Evolutionary conservation across 2,329 filamentous ascomycete species (phyloP).

Genomic region (Hortaea werneckii): DNA sequence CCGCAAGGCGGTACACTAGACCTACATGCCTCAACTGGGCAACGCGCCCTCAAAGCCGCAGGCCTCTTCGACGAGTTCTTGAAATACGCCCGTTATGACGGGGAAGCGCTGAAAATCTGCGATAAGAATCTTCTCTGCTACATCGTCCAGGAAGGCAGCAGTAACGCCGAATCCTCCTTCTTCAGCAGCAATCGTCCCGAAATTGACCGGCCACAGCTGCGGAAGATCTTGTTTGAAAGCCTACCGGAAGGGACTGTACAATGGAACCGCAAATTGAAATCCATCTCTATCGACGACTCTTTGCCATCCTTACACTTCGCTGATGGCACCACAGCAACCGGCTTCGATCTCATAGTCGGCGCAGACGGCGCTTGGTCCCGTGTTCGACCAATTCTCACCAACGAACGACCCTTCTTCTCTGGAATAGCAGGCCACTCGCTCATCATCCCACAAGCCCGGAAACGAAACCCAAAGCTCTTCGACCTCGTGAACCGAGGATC

Average conservation of each 20-base stretch:
- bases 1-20: slow-evolving; percentile 29
- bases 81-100: slow-evolving; percentile 30
- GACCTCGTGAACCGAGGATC: slow-evolving; percentile 26
- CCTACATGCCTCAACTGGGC: slow-evolving; percentile 25
- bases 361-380: slow-evolving; percentile 37
- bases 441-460: slow-evolving; percentile 20
- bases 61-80: slow-evolving; percentile 25
- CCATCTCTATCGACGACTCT: slow-evolving; percentile 10
- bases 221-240: slow-evolving; percentile 25
- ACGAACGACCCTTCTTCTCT: slow-evolving; percentile 26
- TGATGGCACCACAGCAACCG: slow-evolving; percentile 23
- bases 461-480: slow-evolving; percentile 19
- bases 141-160: slow-evolving; percentile 9
- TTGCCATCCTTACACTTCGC: slow-evolving; percentile 23
- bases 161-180: slow-evolving; percentile 18
- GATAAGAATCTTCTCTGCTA: slow-evolving; percentile 30
- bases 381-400: slow-evolving; percentile 24
- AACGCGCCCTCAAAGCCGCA: slow-evolving; percentile 23
- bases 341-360: slow-evolving; percentile 34
- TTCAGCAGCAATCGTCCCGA: slow-evolving; percentile 21
- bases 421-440: slow-evolving; percentile 27
- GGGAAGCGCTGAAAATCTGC: slow-evolving; percentile 32
- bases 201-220: slow-evolving; percentile 27
- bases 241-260: slow-evolving; percentile 18
- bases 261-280: slow-evolving; percentile 24